A percentile compares a stretch with the other conserved stretches of the same genome.
Evolutionary conservation across 208 protist species (phyloP).

Genomic region (Leishmania amazonensis): DNA sequence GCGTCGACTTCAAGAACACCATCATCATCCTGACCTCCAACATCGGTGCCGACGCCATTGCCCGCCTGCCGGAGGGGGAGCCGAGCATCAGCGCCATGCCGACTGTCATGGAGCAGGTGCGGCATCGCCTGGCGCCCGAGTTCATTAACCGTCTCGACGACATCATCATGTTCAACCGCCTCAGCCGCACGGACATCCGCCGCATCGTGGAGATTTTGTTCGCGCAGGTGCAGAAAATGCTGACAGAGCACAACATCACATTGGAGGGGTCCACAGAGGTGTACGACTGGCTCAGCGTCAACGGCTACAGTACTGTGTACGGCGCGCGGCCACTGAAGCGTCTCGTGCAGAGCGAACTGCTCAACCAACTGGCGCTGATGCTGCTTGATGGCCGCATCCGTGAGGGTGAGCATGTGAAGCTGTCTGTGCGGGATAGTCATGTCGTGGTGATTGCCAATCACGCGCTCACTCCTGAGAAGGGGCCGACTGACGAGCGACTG

Average conservation of each 20-base stretch:
- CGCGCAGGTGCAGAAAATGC: slow-evolving; percentile 59
- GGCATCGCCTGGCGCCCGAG: slow-evolving; percentile 95
- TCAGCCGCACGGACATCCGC: slow-evolving; percentile 81
- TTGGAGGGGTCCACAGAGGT: slow-evolving; percentile 71
- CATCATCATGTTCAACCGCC: slow-evolving; percentile 96
- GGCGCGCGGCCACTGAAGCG: slow-evolving; percentile 96
- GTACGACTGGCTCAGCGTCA: slow-evolving; percentile 77
- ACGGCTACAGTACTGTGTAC: slow-evolving; percentile 94
- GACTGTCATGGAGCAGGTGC: slow-evolving; percentile 90
- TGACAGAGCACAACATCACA: slow-evolving; percentile 88
- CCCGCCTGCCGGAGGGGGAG: slow-evolving; percentile 60
- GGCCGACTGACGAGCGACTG: slow-evolving; percentile 40
- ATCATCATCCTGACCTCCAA: slow-evolving; percentile 98
- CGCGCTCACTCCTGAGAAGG: slow-evolving; percentile 33
- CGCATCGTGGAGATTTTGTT: slow-evolving; percentile 94
- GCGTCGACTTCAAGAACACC: slow-evolving; percentile 97
- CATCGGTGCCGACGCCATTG: slow-evolving; percentile 91
- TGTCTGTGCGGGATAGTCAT: slow-evolving; percentile 47
- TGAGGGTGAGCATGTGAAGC: slow-evolving; percentile 67
- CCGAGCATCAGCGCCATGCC: slow-evolving; percentile 54
- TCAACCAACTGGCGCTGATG: slow-evolving; percentile 93
- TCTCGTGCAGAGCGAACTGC: slow-evolving; percentile 90
- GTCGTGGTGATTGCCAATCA: slow-evolving; percentile 75
- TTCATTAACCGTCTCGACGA: slow-evolving; percentile 99
- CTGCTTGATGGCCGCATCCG: slow-evolving; percentile 82